Evolutionary conservation across 2,329 filamentous ascomycete species (phyloP).

Genomic region (Anthostomella pinea): DNA sequence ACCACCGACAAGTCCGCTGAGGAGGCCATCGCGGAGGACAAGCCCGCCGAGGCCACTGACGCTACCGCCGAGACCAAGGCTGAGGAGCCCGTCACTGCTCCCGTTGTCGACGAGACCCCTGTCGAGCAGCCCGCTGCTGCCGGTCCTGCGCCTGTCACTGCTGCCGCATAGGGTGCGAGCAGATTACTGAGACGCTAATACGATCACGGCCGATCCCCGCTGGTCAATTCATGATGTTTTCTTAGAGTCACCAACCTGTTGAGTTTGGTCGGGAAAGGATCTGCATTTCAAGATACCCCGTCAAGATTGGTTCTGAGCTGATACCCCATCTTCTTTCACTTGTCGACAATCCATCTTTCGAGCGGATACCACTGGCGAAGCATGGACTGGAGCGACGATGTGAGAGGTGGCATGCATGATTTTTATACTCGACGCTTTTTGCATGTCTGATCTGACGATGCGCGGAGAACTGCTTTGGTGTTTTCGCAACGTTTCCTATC

Average conservation of each 20-base stretch:
- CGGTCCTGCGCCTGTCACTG: slow-evolving; percentile 29
- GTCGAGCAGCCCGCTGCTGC: slow-evolving; percentile 28
- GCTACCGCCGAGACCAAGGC: slow-evolving; percentile 17
- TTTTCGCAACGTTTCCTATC: slow-evolving; percentile 30
- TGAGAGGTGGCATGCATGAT: slow-evolving; percentile 28
- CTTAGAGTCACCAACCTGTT: slow-evolving; percentile 30
- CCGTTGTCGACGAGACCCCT: slow-evolving; percentile 21
- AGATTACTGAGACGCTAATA: slow-evolving; percentile 12
- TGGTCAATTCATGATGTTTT: slow-evolving; percentile 28
- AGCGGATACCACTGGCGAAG: slow-evolving; percentile 17
- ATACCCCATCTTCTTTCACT: slow-evolving; percentile 31
- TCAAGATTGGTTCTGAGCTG: slow-evolving; percentile 34
- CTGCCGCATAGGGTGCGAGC: slow-evolving; percentile 32
- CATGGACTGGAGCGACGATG: slow-evolving; percentile 23
- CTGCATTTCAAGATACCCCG: slow-evolving; percentile 39
- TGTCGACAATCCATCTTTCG: slow-evolving; percentile 19
- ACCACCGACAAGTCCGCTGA: slow-evolving; percentile 25
- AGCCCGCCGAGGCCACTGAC: slow-evolving; percentile 25
- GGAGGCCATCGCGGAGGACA: slow-evolving; percentile 25
- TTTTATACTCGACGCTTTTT: slow-evolving; percentile 32
- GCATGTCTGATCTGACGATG: slow-evolving; percentile 31
- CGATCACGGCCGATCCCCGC: slow-evolving; percentile 12
- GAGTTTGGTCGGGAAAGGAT: slow-evolving; percentile 36
- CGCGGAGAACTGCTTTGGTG: slow-evolving; percentile 26
- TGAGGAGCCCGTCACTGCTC: slow-evolving; percentile 16